These are phyloP conservation scores for Dichomitus squalens DNA, from an alignment of 1,284 basidiomycete species.

Conservation along the genomic window DNA sequence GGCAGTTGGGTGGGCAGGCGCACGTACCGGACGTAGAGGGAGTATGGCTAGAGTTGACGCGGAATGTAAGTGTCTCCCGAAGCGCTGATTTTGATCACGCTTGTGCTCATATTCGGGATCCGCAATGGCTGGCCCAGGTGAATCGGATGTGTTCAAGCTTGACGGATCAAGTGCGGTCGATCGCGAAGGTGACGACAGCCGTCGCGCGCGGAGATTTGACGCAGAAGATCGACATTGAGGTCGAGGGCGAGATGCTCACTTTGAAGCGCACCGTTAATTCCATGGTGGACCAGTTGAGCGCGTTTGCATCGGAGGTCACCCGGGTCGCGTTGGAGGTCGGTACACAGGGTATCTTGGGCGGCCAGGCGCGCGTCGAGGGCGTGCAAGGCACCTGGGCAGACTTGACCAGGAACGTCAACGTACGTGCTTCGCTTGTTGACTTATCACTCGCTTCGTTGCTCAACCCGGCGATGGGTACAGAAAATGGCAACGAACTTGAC, in stretches of 20 bases:
- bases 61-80: slow-evolving; percentile 64
- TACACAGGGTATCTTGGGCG: slow-evolving; percentile 90
- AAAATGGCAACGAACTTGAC: slow-evolving; percentile 94
- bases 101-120: background rate
- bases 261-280: slow-evolving; percentile 85
- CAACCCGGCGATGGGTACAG: slow-evolving; percentile 29
- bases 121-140: slow-evolving; percentile 49
- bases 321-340: slow-evolving; percentile 93
- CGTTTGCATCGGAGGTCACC: slow-evolving; percentile 94
- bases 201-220: slow-evolving; percentile 90
- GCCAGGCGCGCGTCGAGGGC: slow-evolving; percentile 90
- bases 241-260: slow-evolving; percentile 91
- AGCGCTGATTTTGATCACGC: slow-evolving; percentile 2
- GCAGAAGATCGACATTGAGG: slow-evolving; percentile 88
- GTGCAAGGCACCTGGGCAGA: slow-evolving; percentile 96
- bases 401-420: slow-evolving; percentile 87
- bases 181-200: slow-evolving; percentile 91
- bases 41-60: slow-evolving; percentile 91
- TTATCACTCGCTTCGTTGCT: background rate
- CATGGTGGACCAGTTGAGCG: slow-evolving; percentile 89
- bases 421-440: slow-evolving; percentile 37
- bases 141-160: slow-evolving; percentile 93
- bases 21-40: slow-evolving; percentile 94
- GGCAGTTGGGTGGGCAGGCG: slow-evolving; percentile 91
- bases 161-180: slow-evolving; percentile 93